These are phyloP conservation scores for Massariosphaeria phaeospora DNA, from an alignment of 495 filamentous ascomycete species.

Conservation along the genomic window DNA sequence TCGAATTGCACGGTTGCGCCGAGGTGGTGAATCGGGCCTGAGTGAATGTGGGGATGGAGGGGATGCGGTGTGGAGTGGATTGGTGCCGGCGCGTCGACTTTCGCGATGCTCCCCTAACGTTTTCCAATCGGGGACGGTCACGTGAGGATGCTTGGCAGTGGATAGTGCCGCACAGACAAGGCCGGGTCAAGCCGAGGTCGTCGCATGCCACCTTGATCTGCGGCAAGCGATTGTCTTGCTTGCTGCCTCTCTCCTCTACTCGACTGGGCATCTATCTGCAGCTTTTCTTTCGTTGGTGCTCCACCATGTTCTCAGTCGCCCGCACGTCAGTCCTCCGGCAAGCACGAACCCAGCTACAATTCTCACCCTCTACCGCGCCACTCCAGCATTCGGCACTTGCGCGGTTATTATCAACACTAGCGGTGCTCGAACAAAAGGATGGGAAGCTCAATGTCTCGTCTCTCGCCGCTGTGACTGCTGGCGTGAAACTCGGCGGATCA, in stretches of 20 bases:
- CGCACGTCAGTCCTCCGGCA: conserved; percentile 38
- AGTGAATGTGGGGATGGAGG: conserved; percentile 14
- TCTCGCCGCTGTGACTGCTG: conserved; percentile 80
- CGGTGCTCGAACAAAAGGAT: conserved; percentile 87
- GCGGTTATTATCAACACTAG: conserved; percentile 79
- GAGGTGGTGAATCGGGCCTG: conserved; percentile 1
- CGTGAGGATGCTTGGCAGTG: not conserved
- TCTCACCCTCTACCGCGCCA: conserved; percentile 20
- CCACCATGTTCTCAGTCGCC: conserved; percentile 34
- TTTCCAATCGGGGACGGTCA: conserved; percentile 1
- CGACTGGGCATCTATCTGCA: not conserved
- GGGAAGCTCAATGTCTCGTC: conserved; percentile 80
- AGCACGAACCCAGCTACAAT: conserved; percentile 36
- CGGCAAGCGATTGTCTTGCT: not conserved
- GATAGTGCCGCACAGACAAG: not conserved
- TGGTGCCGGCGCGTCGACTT: conserved; percentile 11
- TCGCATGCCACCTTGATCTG: conserved; percentile 2
- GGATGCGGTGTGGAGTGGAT: conserved; percentile 3
- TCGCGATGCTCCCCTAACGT: conserved; percentile 12
- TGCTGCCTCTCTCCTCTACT: not conserved
- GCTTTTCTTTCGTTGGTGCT: too few relatives aligned
- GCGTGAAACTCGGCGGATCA: conserved; percentile 75
- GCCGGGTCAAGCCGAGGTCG: conserved; percentile 27
- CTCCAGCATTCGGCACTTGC: conserved; percentile 46
- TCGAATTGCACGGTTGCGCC: not conserved